Base-by-base conservation (phyloP, 2,329 filamentous ascomycete species). In the Sporothrix sp. region DNA sequence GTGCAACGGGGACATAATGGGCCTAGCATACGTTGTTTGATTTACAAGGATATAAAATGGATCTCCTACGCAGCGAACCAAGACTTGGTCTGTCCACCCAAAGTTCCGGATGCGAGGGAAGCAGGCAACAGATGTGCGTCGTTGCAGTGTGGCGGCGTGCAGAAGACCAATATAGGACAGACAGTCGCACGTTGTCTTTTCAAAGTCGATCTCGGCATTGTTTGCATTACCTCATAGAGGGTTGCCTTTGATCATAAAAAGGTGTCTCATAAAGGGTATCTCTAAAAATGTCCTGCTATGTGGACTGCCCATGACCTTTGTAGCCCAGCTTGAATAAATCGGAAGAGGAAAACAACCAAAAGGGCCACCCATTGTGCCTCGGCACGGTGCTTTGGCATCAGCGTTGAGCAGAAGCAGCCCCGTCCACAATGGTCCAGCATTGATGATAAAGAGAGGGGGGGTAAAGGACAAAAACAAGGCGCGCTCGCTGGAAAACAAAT, bases 371-470 rank as follows among this genome's bases (percentile, higher is more conserved):
- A 32, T 32, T 38, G 40, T 43, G 36, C 28, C 25, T 14, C 40
- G 25, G 6, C 25, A 28, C 5, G 5, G 6, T 6, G 10, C 25
- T 10, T 28, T 28, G 5, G 25, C 47, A 33, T 36, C 10, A 16
- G 25, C 25, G 11, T 11, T 32, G 35, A 25, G n/a, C n/a, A 25
- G 14, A 11, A 38, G 33, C 44, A 44, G 36, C 35, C 18, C 27
- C 16, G 21, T 20, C 43, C 36, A 40, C 49, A 54, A 56, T 51
- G 52, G 39, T 35, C 52, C 50, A 35, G 52, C 50, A 54, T 51
- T 54, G 44, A 27, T 28, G n/a, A 42, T 13, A 11, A n/a, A 20
- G 7, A 35, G 35, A 9, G 3, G 42, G 20, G 13, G 16, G 21
- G 14, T 16, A 48, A 39, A 10, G 3, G 2, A 36, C 4, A 10